Evolutionary conservation across 345 rosid species (phyloP).

Genomic region (Eucalyptus erythrocorys): DNA sequence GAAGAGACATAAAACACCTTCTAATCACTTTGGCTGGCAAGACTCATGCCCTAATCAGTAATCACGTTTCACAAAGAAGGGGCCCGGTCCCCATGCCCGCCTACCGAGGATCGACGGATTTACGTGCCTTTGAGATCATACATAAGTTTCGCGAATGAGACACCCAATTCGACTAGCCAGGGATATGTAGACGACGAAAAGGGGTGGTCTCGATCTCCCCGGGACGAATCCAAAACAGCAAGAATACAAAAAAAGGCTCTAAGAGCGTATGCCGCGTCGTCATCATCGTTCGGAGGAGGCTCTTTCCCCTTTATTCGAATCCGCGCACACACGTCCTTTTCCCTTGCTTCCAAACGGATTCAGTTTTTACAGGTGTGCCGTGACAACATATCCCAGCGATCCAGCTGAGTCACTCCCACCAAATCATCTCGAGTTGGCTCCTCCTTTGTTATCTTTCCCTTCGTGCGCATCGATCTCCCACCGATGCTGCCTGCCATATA

Average conservation of each 20-base stretch:
- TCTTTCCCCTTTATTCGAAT: not conserved
- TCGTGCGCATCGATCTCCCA: not conserved
- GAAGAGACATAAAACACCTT: not conserved
- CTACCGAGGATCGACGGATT: not conserved
- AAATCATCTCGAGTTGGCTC: not conserved
- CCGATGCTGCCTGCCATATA: not conserved
- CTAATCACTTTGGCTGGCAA: not conserved
- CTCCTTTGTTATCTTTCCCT: not conserved
- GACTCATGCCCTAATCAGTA: not conserved
- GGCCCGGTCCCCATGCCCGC: not conserved
- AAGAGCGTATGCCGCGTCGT: not conserved
- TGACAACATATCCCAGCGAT: not conserved
- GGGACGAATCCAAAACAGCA: not conserved
- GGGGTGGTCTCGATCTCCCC: not conserved
- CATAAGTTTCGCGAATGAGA: not conserved
- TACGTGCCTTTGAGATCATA: not conserved
- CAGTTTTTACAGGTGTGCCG: not conserved
- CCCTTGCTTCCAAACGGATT: not conserved
- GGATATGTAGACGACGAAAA: not conserved
- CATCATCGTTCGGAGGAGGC: not conserved
- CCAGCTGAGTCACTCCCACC: not conserved
- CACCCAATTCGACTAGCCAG: not conserved
- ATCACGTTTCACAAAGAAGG: not conserved
- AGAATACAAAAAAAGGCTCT: not conserved
- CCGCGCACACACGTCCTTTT: not conserved